phyloP scores from a whole-genome alignment of 1,284 basidiomycete species.

The Boletus smithii region DNA sequence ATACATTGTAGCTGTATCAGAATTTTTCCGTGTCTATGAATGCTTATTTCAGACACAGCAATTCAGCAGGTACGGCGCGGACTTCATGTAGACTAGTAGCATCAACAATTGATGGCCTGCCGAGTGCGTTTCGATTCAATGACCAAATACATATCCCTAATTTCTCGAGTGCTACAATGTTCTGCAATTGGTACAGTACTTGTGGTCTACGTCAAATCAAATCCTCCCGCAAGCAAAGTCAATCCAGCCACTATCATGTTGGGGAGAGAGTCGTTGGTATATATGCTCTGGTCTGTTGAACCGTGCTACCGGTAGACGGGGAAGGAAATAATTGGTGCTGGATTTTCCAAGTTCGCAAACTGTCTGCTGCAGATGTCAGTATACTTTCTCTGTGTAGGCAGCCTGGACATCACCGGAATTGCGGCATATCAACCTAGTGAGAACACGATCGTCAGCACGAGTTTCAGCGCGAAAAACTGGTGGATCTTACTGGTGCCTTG shows the following conservation, averaged over 20 bases:
- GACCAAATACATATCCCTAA: background rate
- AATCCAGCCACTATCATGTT: background rate
- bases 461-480: background rate
- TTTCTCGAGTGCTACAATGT: background rate
- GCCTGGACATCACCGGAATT: conserved; percentile 45
- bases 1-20: background rate
- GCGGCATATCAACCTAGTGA: conserved; percentile 55
- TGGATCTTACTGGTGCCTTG: conserved; percentile 64
- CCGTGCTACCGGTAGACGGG: conserved; percentile 48
- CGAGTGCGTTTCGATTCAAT: background rate
- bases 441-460: conserved; percentile 3
- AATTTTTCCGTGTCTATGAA: too few species aligned
- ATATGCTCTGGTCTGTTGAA: conserved; percentile 1
- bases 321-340: conserved; percentile 57
- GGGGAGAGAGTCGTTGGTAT: conserved; percentile 3
- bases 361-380: conserved; percentile 38
- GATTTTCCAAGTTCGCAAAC: conserved; percentile 58
- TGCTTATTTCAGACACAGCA: background rate
- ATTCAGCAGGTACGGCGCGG: background rate
- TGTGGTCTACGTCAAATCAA: background rate
- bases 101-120: background rate
- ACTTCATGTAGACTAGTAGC: background rate
- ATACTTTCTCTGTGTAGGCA: background rate
- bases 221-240: background rate
- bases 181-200: background rate